Conservation (phyloP, 2,329 filamentous ascomycete species). For the Gnomoniopsis sp. region DNA sequence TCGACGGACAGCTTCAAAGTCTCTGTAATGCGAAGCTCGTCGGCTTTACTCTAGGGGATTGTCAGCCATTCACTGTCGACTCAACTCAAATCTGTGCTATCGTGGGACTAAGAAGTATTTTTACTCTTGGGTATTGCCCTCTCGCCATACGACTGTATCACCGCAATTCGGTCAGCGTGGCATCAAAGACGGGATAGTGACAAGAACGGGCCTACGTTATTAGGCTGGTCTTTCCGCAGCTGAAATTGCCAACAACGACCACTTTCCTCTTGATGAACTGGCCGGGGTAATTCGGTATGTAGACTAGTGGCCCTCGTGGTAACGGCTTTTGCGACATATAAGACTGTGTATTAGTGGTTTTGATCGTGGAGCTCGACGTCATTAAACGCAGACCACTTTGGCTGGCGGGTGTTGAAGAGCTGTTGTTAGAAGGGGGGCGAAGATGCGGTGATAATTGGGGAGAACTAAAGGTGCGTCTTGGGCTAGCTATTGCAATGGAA, state of each 20-base stretch:
- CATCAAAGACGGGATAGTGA: not conserved
- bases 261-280: slow-evolving; percentile 16
- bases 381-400: slow-evolving; percentile 3
- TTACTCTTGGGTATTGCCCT: slow-evolving; percentile 11
- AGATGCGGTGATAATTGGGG: not conserved
- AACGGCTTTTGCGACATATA: slow-evolving; percentile 13
- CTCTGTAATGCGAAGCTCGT: slow-evolving; percentile 6
- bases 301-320: slow-evolving; percentile 13
- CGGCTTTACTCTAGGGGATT: not conserved
- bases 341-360: slow-evolving; percentile 9
- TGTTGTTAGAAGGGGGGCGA: not conserved
- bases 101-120: not conserved
- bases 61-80: not conserved
- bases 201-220: slow-evolving; percentile 5
- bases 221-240: slow-evolving; percentile 17
- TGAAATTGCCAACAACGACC: slow-evolving; percentile 18
- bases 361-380: slow-evolving; percentile 10
- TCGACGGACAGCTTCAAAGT: slow-evolving; percentile 14
- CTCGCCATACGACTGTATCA: slow-evolving; percentile 11
- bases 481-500: not conserved
- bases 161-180: not conserved
- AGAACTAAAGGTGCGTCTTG: not conserved
- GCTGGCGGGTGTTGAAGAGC: not conserved
- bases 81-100: no score
- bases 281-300: slow-evolving; percentile 11